phyloP scores from a whole-genome alignment of 371 early-diverging fungal species.

The Apophysomyces elegans region DNA sequence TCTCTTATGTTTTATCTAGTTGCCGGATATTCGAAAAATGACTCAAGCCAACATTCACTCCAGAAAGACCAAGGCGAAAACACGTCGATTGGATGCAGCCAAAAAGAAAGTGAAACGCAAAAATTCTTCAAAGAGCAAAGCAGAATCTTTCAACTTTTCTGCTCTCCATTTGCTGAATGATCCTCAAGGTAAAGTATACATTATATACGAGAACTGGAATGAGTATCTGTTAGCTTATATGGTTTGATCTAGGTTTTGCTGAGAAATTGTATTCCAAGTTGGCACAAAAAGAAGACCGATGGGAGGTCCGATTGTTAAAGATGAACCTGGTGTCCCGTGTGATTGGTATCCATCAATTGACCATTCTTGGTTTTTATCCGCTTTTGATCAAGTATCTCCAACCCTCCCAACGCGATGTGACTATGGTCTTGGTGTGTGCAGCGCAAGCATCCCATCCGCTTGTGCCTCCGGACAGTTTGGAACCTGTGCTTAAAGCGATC shows the following conservation, averaged over 20 bases:
- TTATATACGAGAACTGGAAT: background rate
- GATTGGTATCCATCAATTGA: constrained; percentile 93
- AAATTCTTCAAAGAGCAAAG: constrained; percentile 64
- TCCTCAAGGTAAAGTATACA: constrained; percentile 73
- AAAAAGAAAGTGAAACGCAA: constrained; percentile 71
- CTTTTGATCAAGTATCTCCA: constrained; percentile 88
- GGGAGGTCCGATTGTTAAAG: constrained; percentile 87
- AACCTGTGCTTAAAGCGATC: constrained; percentile 83
- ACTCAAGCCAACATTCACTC: constrained; percentile 77
- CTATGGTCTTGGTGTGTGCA: constrained; percentile 86
- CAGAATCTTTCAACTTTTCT: constrained; percentile 87
- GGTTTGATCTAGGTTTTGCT: constrained; percentile 60
- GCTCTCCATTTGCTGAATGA: constrained; percentile 93
- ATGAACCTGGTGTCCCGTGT: constrained; percentile 94
- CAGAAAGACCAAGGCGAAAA: constrained; percentile 83
- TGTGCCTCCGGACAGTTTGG: constrained; percentile 90
- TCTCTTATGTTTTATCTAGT: background rate
- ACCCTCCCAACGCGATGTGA: constrained; percentile 93
- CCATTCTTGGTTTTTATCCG: constrained; percentile 87
- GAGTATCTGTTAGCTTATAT: constrained; percentile 14
- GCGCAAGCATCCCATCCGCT: constrained; percentile 93
- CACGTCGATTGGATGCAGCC: constrained; percentile 72
- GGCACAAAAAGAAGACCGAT: constrained; percentile 72
- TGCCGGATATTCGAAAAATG: constrained; percentile 72
- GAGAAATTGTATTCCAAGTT: constrained; percentile 86